These are phyloP conservation scores for Peronospora destructor DNA, from an alignment of 352 stramenopile genomes.

Conservation along the genomic window DNA sequence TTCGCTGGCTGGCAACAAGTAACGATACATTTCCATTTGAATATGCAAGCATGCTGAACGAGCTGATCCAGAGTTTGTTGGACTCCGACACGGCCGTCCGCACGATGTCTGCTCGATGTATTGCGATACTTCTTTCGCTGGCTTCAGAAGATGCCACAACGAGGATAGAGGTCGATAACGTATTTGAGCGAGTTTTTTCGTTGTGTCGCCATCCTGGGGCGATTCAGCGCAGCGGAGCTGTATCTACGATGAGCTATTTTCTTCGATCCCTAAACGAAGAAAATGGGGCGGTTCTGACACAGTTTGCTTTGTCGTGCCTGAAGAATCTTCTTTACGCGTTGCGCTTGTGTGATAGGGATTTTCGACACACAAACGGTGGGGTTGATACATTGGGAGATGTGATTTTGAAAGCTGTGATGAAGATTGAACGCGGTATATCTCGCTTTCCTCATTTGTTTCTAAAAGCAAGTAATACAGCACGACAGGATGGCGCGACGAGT, in stretches of 20 bases:
- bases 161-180: constrained; percentile 29
- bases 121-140: constrained; percentile 46
- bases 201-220: constrained; percentile 57
- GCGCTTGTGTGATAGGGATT: constrained; percentile 48
- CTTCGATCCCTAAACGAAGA: constrained; percentile 59
- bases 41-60: constrained; percentile 52
- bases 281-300: constrained; percentile 37
- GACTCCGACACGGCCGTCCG: constrained; percentile 45
- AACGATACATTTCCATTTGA: constrained; percentile 60
- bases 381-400: constrained; percentile 46
- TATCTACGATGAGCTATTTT: constrained; percentile 61
- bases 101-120: constrained; percentile 53
- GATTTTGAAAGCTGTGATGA: constrained; percentile 53
- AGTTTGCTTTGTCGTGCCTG: constrained; percentile 55
- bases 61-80: constrained; percentile 48
- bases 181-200: constrained; percentile 72
- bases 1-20: constrained; percentile 58
- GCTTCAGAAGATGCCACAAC: constrained; percentile 31
- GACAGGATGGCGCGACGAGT: constrained; percentile 1
- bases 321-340: constrained; percentile 62
- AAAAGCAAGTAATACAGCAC: constrained; percentile 1
- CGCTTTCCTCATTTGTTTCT: constrained; percentile 48
- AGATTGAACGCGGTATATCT: constrained; percentile 51
- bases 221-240: constrained; percentile 55
- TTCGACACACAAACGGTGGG: constrained; percentile 20